These are phyloP conservation scores for Simmondsia chinensis DNA, from an alignment of 148 eudicot genomes.

Conservation along the genomic window DNA sequence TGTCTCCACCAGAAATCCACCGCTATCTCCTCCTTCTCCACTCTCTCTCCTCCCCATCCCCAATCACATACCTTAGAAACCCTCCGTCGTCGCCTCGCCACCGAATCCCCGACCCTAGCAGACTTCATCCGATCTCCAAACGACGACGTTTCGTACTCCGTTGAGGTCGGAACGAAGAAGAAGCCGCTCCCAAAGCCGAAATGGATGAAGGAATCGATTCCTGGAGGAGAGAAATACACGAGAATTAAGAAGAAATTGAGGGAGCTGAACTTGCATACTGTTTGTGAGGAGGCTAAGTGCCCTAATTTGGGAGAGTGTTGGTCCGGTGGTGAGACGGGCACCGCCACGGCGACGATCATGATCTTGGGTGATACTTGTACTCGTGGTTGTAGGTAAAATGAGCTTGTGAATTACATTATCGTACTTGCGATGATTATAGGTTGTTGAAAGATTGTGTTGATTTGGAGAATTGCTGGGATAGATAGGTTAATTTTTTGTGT, in stretches of 20 bases:
- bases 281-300: conserved; percentile 90
- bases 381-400: conserved; percentile 74
- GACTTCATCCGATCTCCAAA: conserved; percentile 41
- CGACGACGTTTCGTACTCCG: conserved; percentile 43
- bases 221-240: conserved; percentile 80
- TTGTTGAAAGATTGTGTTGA: not conserved
- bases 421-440: not conserved
- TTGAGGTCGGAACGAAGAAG: conserved; percentile 88
- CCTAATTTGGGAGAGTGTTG: conserved; percentile 97
- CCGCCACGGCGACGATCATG: conserved; percentile 95
- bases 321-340: conserved; percentile 98
- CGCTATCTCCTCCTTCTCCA: conserved; percentile 11
- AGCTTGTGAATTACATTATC: not conserved
- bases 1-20: conserved; percentile 23
- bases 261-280: conserved; percentile 83
- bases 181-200: conserved; percentile 89
- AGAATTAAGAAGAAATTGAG: conserved; percentile 79
- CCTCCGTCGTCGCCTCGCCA: conserved; percentile 74
- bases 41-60: conserved; percentile 16
- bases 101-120: conserved; percentile 47
- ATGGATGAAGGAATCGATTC: conserved; percentile 90
- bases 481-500: too few species aligned
- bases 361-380: conserved; percentile 96
- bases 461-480: too few species aligned
- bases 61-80: conserved; percentile 49